phyloP scores from a whole-genome alignment of 2,329 filamentous ascomycete species.

The Colletotrichum theobromicola region DNA sequence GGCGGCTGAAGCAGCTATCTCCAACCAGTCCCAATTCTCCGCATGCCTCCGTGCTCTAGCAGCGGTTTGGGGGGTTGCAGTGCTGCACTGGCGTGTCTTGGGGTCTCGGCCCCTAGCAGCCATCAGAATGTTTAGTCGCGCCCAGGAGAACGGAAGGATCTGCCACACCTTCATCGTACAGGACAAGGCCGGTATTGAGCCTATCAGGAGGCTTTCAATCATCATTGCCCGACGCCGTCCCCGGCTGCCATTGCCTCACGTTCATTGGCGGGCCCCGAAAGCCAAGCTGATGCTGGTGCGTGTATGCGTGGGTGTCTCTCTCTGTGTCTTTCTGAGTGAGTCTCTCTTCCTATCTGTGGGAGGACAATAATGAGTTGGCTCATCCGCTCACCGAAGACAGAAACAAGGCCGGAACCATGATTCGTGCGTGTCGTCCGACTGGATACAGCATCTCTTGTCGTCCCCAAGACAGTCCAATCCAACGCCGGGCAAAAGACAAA shows the following conservation, averaged over 20 bases:
- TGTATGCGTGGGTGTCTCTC: neutral
- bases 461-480: neutral
- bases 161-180: slow-evolving; percentile 1
- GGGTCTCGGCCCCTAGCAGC: slow-evolving; percentile 10
- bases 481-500: neutral
- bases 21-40: slow-evolving; percentile 12
- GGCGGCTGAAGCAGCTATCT: slow-evolving; percentile 17
- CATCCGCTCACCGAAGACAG: neutral
- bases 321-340: neutral
- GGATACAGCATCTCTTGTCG: neutral
- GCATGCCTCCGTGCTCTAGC: neutral
- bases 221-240: neutral
- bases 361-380: neutral
- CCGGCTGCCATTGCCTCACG: neutral
- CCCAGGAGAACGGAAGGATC: slow-evolving; percentile 12
- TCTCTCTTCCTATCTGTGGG: neutral
- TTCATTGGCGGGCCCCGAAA: neutral
- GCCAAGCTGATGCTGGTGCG: neutral
- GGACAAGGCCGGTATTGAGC: slow-evolving; percentile 1
- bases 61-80: slow-evolving; percentile 1
- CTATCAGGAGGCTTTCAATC: slow-evolving; percentile 4
- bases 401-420: neutral
- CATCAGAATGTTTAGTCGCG: neutral
- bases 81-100: slow-evolving; percentile 7
- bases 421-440: slow-evolving; percentile 4